phyloP scores from a whole-genome alignment of 2,329 filamentous ascomycete genomes.

The Teratosphaeriaceae sp. region DNA sequence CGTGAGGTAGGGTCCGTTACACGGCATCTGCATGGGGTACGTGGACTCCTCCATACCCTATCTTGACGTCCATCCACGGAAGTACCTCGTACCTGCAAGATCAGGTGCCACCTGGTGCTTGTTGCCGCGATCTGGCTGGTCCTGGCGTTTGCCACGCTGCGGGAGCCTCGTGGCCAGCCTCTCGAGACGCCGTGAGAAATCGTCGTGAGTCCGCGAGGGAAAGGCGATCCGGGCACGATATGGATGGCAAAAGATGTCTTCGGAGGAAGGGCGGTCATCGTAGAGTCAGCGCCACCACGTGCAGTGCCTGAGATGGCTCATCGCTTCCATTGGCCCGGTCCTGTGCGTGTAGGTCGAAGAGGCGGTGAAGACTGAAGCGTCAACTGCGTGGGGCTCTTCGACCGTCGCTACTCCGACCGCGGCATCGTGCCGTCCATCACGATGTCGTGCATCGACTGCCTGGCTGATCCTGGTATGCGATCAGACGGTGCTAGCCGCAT shows the following conservation, averaged over 20 bases:
- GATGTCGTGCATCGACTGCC: conserved; percentile 1
- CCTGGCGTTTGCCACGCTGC: too few species aligned
- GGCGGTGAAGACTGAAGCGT: conserved; percentile 4
- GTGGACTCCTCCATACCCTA: conserved; percentile 9
- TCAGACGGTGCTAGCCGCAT: not conserved
- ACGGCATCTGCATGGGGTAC: conserved; percentile 3
- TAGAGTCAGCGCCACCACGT: not conserved
- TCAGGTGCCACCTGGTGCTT: too few species aligned
- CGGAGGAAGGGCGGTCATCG: too few species aligned
- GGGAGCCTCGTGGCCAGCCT: too few species aligned
- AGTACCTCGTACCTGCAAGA: conserved; percentile 1
- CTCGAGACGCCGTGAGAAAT: too few species aligned
- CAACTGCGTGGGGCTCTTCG: not conserved
- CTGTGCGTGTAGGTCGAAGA: not conserved
- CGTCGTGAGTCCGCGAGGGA: too few species aligned
- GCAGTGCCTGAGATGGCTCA: not conserved
- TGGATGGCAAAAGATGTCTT: too few species aligned
- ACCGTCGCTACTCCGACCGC: not conserved
- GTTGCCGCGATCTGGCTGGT: too few species aligned
- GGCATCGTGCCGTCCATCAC: not conserved
- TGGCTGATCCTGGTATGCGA: not conserved
- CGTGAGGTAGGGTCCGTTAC: conserved; percentile 3
- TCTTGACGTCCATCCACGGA: conserved; percentile 5
- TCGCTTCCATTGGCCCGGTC: conserved; percentile 1
- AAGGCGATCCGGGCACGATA: too few species aligned